Evolutionary conservation across 2,329 filamentous ascomycete species (phyloP), one percentile per base, ranked within the genome.

Genomic region (Alternaria dauci): DNA sequence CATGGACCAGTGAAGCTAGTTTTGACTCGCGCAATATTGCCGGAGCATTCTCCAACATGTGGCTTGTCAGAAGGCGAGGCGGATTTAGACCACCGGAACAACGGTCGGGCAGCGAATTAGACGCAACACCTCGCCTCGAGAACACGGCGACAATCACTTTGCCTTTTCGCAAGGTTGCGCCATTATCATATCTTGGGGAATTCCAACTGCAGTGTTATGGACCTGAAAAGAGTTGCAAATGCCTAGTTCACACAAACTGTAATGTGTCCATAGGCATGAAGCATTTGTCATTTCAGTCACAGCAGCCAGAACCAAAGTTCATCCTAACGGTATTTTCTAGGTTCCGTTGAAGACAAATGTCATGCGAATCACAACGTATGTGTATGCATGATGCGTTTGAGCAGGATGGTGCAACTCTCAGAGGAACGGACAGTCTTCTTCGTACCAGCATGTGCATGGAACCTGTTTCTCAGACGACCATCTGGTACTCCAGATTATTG

Each of bases 21-120:
- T 52, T 42, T 61, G 59, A 62, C 59, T 62, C 62, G 62, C 52
- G 51, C 43, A 50, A 58, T 47, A 42, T 51, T 47, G 56, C 55
- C 57, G 58, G 50, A 53, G 47, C 47, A 54, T 50, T 44, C 43
- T 50, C 50, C 41, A 59, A 52, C 52, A 34, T 25, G 36, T 34
- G 38, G 30, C 54, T 52, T 47, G 34, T 57, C 14, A 41, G 26
- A 44, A 48, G 41, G 28, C 41, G 11, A 57, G 18, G 54, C 54
- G 30, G 44, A 46, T 34, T 44, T 53, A 42, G 20, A 52, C 51
- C 48, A 46, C 43, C 36, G 43, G 46, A 54, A 51, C 30, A 32
- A 18, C 28, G 51, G 20, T n/a, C 26, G 16, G 5, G 34, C 51
- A 32, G 36, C 51, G 28, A 26, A 30, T 26, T 32, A 50, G 4